Evolutionary conservation across 345 rosid species (phyloP), one percentile per base, ranked within the genome.

Genomic region (Populus pruinosa): DNA sequence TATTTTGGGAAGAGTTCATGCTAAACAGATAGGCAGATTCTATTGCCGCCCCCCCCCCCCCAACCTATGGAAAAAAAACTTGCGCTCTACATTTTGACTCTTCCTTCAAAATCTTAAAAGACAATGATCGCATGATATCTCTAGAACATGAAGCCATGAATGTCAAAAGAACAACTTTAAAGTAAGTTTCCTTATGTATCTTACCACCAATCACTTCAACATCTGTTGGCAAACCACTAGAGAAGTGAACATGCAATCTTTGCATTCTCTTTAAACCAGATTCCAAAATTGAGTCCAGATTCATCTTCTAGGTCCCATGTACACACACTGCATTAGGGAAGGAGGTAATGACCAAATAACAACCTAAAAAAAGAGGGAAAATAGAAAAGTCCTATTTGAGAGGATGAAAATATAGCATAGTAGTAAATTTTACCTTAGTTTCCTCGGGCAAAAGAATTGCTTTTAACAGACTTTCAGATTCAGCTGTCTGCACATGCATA

Each of bases 201-300:
- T 80, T 85, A 92, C 99, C 97, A 63, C 96, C 93, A 12, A 93
- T 92, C 18, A 95, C 97, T 85, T 88, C 87, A 70, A 91, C 93
- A 68, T 93, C 96, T 8, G 89, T 82, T 21, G 97, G 99, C 80
- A 95, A 84, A 77, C 98, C 98, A 77, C 87, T 75, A 43, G 97
- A 89, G 86, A 96, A 96, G 88, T 93, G 98, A 64, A 96, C 87
- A 66, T 96, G 98, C 82, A 92, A 75, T 83, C 98, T 87, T 72
- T 89, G 81, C 99, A 96, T 91, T 47, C 92, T 87, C 74, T 92
- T 93, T 84, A 96, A 84, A 13, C 98, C 99, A 21, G 84, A 86
- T 47, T 86, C 85, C 85, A 95, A 85, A 69, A 93, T 91, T 8
- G 96, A 91, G 74, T 91, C 93, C 82, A 93, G 68, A 78, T 88